Evolutionary conservation across 75 land plant species (phyloP).

Genomic region (Pinus taeda): DNA sequence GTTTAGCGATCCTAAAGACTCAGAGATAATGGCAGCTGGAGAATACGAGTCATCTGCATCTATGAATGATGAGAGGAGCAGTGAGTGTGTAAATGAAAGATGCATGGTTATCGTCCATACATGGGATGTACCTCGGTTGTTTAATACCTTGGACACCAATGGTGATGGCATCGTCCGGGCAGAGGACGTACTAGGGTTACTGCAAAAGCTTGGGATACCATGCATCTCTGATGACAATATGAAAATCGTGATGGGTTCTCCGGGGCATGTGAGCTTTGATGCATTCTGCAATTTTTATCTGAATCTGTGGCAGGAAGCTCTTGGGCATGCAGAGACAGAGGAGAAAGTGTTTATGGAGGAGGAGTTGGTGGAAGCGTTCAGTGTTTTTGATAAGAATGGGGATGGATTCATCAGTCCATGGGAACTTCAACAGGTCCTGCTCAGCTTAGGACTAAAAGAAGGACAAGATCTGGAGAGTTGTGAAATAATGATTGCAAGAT

Average conservation of each 20-base stretch:
- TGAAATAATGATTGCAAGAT: conserved; percentile 28
- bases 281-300: background rate
- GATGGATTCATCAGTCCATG: conserved; percentile 49
- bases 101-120: too few relatives aligned
- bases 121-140: too few relatives aligned
- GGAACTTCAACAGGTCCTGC: conserved; percentile 45
- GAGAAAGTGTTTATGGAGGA: conserved; percentile 34
- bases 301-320: background rate
- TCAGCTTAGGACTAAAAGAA: conserved; percentile 22
- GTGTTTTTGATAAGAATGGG: conserved; percentile 39
- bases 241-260: background rate
- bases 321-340: conserved; percentile 13
- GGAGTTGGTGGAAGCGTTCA: conserved; percentile 46
- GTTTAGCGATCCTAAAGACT: background rate
- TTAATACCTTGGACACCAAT: background rate
- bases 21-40: background rate
- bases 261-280: background rate
- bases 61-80: too few relatives aligned
- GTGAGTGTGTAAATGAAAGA: too few relatives aligned
- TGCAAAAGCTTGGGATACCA: background rate
- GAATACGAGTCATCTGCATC: background rate
- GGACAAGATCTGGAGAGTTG: conserved; percentile 18
- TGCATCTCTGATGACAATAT: background rate
- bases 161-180: background rate
- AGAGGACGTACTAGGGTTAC: background rate